These are phyloP conservation scores for Daldinia loculata DNA, from an alignment of 495 filamentous ascomycete genomes.

Conservation along the genomic window DNA sequence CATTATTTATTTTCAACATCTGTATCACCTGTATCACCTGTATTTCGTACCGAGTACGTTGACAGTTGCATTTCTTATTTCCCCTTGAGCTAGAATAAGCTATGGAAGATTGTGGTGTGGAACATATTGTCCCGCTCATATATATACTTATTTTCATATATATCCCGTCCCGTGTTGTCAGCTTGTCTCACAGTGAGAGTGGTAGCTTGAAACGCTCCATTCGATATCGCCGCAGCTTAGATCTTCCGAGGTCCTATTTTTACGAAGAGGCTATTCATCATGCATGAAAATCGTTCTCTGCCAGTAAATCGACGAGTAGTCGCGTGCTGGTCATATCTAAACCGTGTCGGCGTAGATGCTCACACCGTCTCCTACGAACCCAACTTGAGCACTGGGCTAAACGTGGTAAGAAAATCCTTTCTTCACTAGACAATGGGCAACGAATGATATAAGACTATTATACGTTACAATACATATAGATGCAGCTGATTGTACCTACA, in stretches of 20 bases:
- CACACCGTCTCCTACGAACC: conserved; percentile 33
- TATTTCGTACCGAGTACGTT: neutral
- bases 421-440: conserved; percentile 13
- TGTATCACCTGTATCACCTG: conserved; percentile 13
- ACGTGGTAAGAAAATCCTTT: conserved; percentile 34
- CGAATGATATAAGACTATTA: conserved; percentile 25
- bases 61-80: neutral
- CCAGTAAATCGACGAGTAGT: neutral
- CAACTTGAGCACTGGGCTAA: conserved; percentile 27
- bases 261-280: neutral
- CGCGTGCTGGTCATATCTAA: conserved; percentile 28
- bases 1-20: neutral
- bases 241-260: neutral
- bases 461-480: conserved; percentile 17
- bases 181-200: neutral
- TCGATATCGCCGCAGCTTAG: neutral
- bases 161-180: neutral
- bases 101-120: neutral
- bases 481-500: conserved; percentile 41
- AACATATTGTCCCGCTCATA: conserved; percentile 5
- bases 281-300: neutral
- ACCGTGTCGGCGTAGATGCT: conserved; percentile 11
- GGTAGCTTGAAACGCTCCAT: neutral
- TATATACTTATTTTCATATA: conserved; percentile 1
- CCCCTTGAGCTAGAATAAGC: neutral